Evolutionary conservation across 441 rosid species (phyloP), one percentile per base, ranked within the genome.

Genomic region (Populus trichocarpa): DNA sequence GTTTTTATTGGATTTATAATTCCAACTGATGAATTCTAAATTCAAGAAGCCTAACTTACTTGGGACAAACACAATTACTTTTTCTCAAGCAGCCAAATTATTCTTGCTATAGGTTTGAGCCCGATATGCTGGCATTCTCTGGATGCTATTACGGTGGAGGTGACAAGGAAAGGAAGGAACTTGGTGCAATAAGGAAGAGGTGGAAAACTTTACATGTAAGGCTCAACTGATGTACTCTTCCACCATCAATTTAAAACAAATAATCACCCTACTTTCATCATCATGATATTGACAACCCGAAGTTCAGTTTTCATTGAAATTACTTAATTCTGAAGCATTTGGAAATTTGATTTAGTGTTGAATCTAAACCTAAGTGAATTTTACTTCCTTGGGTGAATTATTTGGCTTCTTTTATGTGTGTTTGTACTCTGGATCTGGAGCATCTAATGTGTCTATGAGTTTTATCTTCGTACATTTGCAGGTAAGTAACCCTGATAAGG

Each of bases 91-190:
- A 6, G 65, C 70, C 57, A 32, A 26, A 63, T 78, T 33, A 59
- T 70, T 76, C 81, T 83, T 80, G 74, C 84, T 75, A 73, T 91
- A 96, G 99, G 90, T 97, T 92, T 82, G 99, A 97, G 77, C 91
- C 99, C 18, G 99, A 97, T 79, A 97, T 97, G 99, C 94, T 97
- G 68, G 99, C 99, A 74, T 91, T 91, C 89, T 91, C 97, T 2
- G 95, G 97, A 71, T 92, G 96, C 79, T 86, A 91, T 82, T 94
- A 91, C 64, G 94, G 97, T 23, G 97, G 98, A 65, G 99, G 98
- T 77, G 99, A 95, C 38, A 86, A 83, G 86, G 99, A 97, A 86
- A 89, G 85, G 77, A 86, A 77, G 75, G 97, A 92, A 78, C 80
- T 97, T 23, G 94, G 94, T 80, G 86, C 94, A 28, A 91, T 95